These are phyloP conservation scores for Dendrocalamus sinicus DNA, from an alignment of 176 grass and related monocot species.

Conservation along the genomic window DNA sequence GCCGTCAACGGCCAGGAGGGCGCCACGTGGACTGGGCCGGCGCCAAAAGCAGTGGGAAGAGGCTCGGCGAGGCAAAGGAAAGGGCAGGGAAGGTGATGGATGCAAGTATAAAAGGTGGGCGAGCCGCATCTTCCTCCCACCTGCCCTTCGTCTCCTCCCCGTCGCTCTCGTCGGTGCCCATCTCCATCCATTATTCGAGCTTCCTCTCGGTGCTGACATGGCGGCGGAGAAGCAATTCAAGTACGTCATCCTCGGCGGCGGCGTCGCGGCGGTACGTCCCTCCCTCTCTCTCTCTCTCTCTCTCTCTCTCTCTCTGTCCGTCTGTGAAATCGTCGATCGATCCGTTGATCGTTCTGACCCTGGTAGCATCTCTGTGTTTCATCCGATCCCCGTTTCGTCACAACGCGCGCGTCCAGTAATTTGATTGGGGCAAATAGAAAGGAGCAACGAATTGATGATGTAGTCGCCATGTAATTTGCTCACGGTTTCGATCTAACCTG, in stretches of 20 bases:
- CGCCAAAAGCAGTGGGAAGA: neutral
- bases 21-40: constrained; percentile 24
- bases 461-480: neutral
- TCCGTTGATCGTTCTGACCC: neutral
- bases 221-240: constrained; percentile 81
- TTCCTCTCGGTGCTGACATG: neutral
- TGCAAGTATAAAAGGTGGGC: too few species aligned
- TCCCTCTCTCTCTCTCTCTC: too few species aligned
- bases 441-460: neutral
- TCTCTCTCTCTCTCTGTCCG: neutral
- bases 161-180: too few species aligned
- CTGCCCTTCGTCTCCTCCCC: too few species aligned
- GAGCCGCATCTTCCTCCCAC: constrained; percentile 26
- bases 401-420: too few species aligned
- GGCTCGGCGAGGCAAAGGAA: too few species aligned
- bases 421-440: too few species aligned
- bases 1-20: neutral
- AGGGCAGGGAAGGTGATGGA: too few species aligned
- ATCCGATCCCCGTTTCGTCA: too few species aligned
- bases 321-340: neutral
- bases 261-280: constrained; percentile 71
- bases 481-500: neutral
- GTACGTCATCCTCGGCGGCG: constrained; percentile 90
- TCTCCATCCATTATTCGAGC: too few species aligned
- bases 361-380: too few species aligned